Evolutionary conservation across 2,329 filamentous ascomycete species (phyloP).

Genomic region (Aspergillus quadrilineatus): DNA sequence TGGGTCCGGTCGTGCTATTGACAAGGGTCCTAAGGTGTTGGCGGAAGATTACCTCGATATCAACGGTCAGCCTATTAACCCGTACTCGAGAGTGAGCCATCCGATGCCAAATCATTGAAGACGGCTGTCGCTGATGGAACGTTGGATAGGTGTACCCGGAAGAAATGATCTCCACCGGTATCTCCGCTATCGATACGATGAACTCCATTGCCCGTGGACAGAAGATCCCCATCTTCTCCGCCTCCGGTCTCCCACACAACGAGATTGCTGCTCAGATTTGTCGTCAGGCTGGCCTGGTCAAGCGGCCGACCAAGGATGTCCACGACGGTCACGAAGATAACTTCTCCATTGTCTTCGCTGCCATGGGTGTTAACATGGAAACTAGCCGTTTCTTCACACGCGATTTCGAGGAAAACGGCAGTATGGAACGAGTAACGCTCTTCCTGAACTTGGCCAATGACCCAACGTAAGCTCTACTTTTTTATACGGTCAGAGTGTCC

Average conservation of each 20-base stretch:
- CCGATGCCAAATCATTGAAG: neutral
- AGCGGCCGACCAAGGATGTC: slow-evolving; percentile 88
- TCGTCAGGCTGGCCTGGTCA: slow-evolving; percentile 90
- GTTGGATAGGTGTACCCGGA: slow-evolving; percentile 81
- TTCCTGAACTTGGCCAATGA: slow-evolving; percentile 99
- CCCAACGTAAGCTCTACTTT: slow-evolving; percentile 69
- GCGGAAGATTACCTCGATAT: slow-evolving; percentile 98
- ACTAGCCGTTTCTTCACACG: slow-evolving; percentile 97
- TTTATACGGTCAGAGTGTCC: neutral
- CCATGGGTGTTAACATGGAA: slow-evolving; percentile 99
- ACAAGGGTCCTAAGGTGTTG: slow-evolving; percentile 97
- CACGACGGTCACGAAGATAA: slow-evolving; percentile 98
- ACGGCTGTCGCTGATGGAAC: slow-evolving; percentile 10
- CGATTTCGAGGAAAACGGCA: slow-evolving; percentile 99
- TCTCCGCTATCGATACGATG: slow-evolving; percentile 98
- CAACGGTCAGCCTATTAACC: slow-evolving; percentile 98
- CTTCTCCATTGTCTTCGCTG: slow-evolving; percentile 98
- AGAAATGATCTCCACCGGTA: slow-evolving; percentile 99
- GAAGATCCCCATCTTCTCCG: slow-evolving; percentile 99
- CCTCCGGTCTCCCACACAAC: slow-evolving; percentile 96
- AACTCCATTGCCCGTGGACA: slow-evolving; percentile 96
- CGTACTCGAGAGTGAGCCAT: slow-evolving; percentile 77
- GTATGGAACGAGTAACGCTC: slow-evolving; percentile 92
- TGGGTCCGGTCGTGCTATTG: slow-evolving; percentile 94
- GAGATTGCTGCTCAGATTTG: slow-evolving; percentile 99